A percentile compares a stretch with the other conserved stretches of the same genome.
Evolutionary conservation across 192 early-diverging fungal species (phyloP).

Genomic region (Coemansia sp.): DNA sequence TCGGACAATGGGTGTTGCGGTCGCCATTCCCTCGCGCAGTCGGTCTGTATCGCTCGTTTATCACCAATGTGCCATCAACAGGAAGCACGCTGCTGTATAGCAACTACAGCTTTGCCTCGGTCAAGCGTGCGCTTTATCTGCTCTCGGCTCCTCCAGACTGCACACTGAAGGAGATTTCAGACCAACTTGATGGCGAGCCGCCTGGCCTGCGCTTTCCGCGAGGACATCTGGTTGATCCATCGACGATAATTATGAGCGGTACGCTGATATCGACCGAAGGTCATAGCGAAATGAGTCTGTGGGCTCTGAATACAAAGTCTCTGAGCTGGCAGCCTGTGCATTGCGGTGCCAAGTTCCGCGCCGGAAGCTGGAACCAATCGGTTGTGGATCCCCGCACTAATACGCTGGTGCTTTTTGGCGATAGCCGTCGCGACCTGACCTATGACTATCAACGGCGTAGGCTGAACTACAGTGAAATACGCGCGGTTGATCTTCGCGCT

Average conservation of each 20-base stretch:
- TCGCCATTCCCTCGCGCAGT: conserved; percentile 71
- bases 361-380: conserved; percentile 79
- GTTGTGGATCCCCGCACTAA: conserved; percentile 63
- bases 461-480: conserved; percentile 75
- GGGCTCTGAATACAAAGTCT: conserved; percentile 64
- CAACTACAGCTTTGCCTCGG: conserved; percentile 74
- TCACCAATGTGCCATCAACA: conserved; percentile 59
- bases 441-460: conserved; percentile 80
- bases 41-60: conserved; percentile 77
- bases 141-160: conserved; percentile 62
- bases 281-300: conserved; percentile 68
- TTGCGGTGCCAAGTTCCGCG: conserved; percentile 65
- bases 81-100: conserved; percentile 69
- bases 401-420: conserved; percentile 70
- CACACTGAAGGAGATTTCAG: conserved; percentile 67
- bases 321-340: conserved; percentile 66
- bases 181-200: conserved; percentile 66
- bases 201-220: conserved; percentile 78
- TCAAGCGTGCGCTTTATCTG: conserved; percentile 72
- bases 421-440: conserved; percentile 62
- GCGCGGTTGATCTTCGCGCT: conserved; percentile 69
- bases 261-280: conserved; percentile 67
- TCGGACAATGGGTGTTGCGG: conserved; percentile 65
- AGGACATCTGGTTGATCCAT: conserved; percentile 67
- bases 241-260: conserved; percentile 66